Percentiles rank a stretch among this genome's conserved stretches.
Evolutionary conservation across 2,329 filamentous ascomycete genomes (phyloP).

Genomic region (Pseudogymnoascus sp.): DNA sequence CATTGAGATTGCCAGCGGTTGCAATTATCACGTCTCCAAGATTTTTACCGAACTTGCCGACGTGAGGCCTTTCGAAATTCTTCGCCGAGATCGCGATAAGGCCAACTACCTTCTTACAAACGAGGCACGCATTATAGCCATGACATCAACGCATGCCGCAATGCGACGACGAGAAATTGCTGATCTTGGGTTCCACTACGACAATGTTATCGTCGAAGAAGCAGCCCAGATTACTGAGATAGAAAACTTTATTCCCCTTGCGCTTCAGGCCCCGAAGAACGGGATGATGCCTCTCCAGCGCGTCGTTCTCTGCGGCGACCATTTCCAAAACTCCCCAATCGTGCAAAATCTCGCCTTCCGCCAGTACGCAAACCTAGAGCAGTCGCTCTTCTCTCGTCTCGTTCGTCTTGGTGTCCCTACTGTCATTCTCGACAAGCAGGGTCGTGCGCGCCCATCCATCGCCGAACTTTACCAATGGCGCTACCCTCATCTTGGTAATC

Average conservation of each 20-base stretch:
- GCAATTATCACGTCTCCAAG: conserved; percentile 79
- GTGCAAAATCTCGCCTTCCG: conserved; percentile 92
- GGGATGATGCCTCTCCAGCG: conserved; percentile 73
- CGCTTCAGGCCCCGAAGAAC: conserved; percentile 74
- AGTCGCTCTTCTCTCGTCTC: conserved; percentile 86
- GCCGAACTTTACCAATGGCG: conserved; percentile 91
- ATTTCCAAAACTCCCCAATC: conserved; percentile 92
- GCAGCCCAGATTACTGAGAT: conserved; percentile 96
- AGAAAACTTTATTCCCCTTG: conserved; percentile 90
- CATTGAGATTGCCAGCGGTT: conserved; percentile 73
- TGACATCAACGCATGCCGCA: conserved; percentile 97
- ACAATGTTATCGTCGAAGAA: conserved; percentile 98
- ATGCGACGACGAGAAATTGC: conserved; percentile 90
- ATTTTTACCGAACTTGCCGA: conserved; percentile 91
- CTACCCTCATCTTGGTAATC: conserved; percentile 71
- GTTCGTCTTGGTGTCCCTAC: conserved; percentile 88
- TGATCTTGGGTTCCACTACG: conserved; percentile 87
- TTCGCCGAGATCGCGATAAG: conserved; percentile 82
- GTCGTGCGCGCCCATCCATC: conserved; percentile 78
- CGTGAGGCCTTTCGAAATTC: conserved; percentile 88
- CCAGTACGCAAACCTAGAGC: conserved; percentile 91
- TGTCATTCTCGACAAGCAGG: conserved; percentile 86
- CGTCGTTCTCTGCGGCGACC: conserved; percentile 88
- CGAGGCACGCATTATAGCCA: conserved; percentile 94
- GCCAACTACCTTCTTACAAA: conserved; percentile 92